Percentiles rank a stretch among this genome's conserved stretches.
Evolutionary conservation across 306 rosid genomes (phyloP).

Genomic region (Vicia villosa): DNA sequence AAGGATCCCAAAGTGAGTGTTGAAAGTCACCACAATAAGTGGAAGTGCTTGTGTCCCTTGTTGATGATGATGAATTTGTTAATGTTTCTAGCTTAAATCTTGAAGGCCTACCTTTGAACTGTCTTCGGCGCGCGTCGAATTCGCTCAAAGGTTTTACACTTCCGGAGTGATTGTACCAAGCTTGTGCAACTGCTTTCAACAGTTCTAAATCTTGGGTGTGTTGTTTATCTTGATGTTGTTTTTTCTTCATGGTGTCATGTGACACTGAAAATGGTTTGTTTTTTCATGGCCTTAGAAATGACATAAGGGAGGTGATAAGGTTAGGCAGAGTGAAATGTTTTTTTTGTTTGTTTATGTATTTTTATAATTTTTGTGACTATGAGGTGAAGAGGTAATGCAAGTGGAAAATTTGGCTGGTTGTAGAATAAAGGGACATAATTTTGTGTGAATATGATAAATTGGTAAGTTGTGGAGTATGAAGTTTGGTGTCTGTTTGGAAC

Average conservation of each 20-base stretch:
- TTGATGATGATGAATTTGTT: constrained; percentile 18
- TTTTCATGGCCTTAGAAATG: constrained; percentile 50
- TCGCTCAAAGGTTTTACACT: constrained; percentile 54
- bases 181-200: constrained; percentile 91
- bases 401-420: neutral
- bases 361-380: constrained; percentile 39
- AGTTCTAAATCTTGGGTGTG: constrained; percentile 59
- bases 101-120: constrained; percentile 57
- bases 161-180: constrained; percentile 69
- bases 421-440: neutral
- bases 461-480: neutral
- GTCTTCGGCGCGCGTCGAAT: constrained; percentile 58
- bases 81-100: constrained; percentile 69
- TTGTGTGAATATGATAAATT: constrained; percentile 10
- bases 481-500: neutral
- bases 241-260: constrained; percentile 57
- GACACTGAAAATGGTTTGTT: constrained; percentile 10
- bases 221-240: constrained; percentile 32
- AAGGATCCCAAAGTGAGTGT: constrained; percentile 88
- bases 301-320: constrained; percentile 40
- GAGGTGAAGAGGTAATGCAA: neutral
- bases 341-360: constrained; percentile 19
- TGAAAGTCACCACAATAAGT: constrained; percentile 61
- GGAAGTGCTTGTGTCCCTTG: neutral
- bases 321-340: neutral